Evolutionary conservation across 176 grass and related monocot genomes (phyloP), one percentile per base, ranked within the genome.

Genomic region (Eragrostis curvula): DNA sequence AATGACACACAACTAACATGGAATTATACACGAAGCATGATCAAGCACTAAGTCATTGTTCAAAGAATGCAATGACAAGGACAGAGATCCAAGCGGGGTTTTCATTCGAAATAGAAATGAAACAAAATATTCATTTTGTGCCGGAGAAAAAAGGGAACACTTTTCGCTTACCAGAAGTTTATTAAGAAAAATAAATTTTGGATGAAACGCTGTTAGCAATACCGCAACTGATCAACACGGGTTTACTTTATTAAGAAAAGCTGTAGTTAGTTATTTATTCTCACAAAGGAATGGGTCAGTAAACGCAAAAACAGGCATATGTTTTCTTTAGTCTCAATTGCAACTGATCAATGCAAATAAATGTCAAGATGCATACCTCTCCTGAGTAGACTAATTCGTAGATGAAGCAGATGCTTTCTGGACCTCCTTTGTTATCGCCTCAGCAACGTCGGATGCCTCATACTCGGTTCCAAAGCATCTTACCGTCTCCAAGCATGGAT

Each of bases 381-480:
- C 14, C 23, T 60, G 27, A 60, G 23, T 76, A 60, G 23, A 81
- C 74, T 86, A 80, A 78, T 79, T 64, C 12, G 71, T 55, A 83
- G 74, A 61, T 87, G 79, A 95, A 23, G 68, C 82, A 57, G 87
- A 83, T 76, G 73, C 82, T 76, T 86, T 95, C 71, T 86, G 77
- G 61, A 95, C 55, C 75, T 95, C 96, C 18, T n/a, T 66, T 50
- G 60, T 89, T 88, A 95, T 81, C 6, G 82, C 93, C 80, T 91
- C 93, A 89, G 93, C 76, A 70, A 98, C 80, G 57, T 98, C 88
- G 60, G 70, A 86, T 20, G 90, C 61, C 83, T 95, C 61, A 74
- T 98, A 98, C 81, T 98, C 96, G 20, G 68, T 44, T 47, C 93
- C 93, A 84, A 95, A 95, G 80, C 83, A 93, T 79, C 96, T 88